Evolutionary conservation across 139 green algal species (phyloP).

Genomic region (Trebouxia sp.): DNA sequence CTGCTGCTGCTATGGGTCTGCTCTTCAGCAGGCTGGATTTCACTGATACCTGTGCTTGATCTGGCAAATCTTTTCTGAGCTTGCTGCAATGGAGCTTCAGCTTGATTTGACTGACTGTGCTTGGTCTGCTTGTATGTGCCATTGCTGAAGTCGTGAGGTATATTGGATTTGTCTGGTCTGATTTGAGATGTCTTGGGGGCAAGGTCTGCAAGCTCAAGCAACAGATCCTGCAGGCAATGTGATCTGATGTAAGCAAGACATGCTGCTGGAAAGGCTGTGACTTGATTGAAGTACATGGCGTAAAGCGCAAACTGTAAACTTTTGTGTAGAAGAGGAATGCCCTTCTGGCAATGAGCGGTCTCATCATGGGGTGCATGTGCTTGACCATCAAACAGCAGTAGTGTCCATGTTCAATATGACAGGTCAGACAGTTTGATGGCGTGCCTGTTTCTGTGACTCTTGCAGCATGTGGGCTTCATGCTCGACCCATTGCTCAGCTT

Average conservation of each 20-base stretch:
- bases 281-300: neutral
- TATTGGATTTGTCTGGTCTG: neutral
- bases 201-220: neutral
- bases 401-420: no score
- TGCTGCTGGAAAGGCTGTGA: neutral
- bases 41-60: neutral
- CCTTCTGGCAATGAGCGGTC: no score
- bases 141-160: no score
- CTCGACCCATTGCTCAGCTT: neutral
- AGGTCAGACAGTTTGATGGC: no score
- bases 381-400: no score
- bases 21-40: slow-evolving; percentile 11
- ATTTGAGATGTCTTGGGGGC: neutral
- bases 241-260: neutral
- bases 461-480: neutral
- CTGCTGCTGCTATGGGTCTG: neutral
- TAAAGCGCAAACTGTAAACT: no score
- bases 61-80: neutral
- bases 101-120: no score
- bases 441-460: neutral
- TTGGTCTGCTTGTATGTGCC: no score
- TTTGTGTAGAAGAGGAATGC: no score
- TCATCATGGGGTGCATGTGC: no score
- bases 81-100: neutral
- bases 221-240: neutral